Conservation (phyloP, 1,284 basidiomycete genomes). For the Ustilago curta region DNA sequence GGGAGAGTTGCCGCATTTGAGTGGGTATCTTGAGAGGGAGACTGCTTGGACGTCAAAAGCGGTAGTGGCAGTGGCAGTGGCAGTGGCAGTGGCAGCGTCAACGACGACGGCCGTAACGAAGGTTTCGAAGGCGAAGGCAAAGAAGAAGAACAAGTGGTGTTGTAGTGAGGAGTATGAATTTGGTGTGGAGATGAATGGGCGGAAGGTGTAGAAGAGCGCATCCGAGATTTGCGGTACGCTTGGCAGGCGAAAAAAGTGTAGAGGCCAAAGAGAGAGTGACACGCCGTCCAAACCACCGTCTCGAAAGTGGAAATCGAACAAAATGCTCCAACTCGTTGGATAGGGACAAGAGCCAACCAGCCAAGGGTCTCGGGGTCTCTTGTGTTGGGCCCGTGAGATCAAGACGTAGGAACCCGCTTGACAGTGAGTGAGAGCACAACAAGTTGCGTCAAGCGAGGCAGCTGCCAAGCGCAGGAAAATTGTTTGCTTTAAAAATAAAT, state of each 20-base stretch:
- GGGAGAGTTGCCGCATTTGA: conserved; percentile 7
- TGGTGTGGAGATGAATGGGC: conserved; percentile 33
- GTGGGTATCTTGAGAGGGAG: conserved; percentile 4
- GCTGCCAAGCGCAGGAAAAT: background rate
- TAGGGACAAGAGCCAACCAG: background rate
- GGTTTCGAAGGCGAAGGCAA: no score
- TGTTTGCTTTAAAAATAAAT: background rate
- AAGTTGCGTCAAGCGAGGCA: background rate
- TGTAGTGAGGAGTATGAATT: conserved; percentile 8
- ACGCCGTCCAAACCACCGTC: conserved; percentile 19
- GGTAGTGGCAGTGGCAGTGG: background rate
- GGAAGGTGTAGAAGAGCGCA: conserved; percentile 18
- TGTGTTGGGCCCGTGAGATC: no score
- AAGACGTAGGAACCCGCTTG: background rate
- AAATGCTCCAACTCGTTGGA: conserved; percentile 1
- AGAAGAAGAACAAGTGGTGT: background rate
- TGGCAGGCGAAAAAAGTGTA: no score
- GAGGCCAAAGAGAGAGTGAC: no score
- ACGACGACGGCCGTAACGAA: background rate
- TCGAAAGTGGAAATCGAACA: conserved; percentile 1
- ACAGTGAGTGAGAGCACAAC: no score
- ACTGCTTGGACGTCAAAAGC: background rate
- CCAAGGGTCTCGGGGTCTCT: background rate
- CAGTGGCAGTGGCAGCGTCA: background rate
- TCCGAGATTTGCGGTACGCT: conserved; percentile 27